Evolutionary conservation across 2,329 filamentous ascomycete genomes (phyloP), one percentile per base, ranked within the genome.

Genomic region (Nothopassalora personata): DNA sequence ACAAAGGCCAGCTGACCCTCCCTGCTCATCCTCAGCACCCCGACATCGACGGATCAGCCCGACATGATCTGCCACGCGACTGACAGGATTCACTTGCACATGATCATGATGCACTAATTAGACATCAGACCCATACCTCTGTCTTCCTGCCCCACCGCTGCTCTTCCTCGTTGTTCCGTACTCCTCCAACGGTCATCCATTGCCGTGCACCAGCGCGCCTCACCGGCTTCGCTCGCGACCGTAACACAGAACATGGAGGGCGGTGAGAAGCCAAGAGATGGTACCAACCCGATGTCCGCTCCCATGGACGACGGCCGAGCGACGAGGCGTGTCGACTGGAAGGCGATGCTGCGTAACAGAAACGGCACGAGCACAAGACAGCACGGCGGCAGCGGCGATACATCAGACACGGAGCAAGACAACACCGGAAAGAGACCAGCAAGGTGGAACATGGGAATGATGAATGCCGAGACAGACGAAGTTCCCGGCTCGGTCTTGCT

Each of bases 401-500:
- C 52, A 34, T 65, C 62, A 36, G 62, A 59, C 56, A 54, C 47
- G 18, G 60, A 62, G 31, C 50, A 61, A 23, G 53, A 51, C 8
- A 49, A 57, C 49, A 10, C 18, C 11, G 57, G 56, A 18, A 50
- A 63, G 54, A 56, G 48, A 51, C 64, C 60, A 1, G 57, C 55
- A 28, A 83, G 75, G 69, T 83, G 82, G 76, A 84, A 78, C 15
- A 70, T 96, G 77, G 91, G 92, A n/a, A 89, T 97, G 28, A 74
- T 96, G 63, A 92, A 91, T 69, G 90, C 94, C 67, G 74, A 87
- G 58, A 96, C 91, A 0, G 88, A 94, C 63, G 89, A 96, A 75
- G 91, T 96, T 11, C 92, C 92, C 65, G 83, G 84, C 54, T 86
- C 84, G 13, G 78, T 87, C 45, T 77, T 86, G 48, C 77, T 87